A percentile compares a stretch with the other conserved stretches of the same genome.
phyloP scores from a whole-genome alignment of 1,139 yeast species.

The Debaryomyces robertsiae region DNA sequence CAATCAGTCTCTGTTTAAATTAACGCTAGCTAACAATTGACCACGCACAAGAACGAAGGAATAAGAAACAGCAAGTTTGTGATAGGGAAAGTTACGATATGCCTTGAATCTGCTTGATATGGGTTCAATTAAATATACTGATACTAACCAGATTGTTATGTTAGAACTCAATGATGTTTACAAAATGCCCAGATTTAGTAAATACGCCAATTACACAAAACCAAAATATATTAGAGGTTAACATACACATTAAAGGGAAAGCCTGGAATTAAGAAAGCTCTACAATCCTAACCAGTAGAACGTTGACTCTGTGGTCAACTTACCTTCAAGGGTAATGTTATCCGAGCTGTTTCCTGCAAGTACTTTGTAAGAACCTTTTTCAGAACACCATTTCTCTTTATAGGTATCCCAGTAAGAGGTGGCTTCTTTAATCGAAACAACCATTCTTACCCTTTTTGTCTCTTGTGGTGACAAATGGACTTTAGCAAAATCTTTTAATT shows the following conservation, averaged over 20 bases:
- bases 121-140: conserved; percentile 1
- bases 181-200: conserved; percentile 18
- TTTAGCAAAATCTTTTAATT: conserved; percentile 57
- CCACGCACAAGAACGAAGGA: background rate
- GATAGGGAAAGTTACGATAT: background rate
- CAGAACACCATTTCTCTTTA: conserved; percentile 52
- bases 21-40: conserved; percentile 2
- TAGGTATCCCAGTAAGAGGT: conserved; percentile 57
- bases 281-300: conserved; percentile 25
- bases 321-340: conserved; percentile 30
- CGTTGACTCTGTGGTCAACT: conserved; percentile 33
- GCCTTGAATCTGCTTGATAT: background rate
- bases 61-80: conserved; percentile 1
- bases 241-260: background rate
- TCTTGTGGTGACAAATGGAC: conserved; percentile 46
- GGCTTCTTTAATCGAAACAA: conserved; percentile 48
- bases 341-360: conserved; percentile 45
- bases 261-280: background rate
- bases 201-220: conserved; percentile 11
- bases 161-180: conserved; percentile 18
- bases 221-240: background rate
- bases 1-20: conserved; percentile 2
- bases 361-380: conserved; percentile 51
- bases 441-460: conserved; percentile 35
- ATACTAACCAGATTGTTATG: conserved; percentile 6